These are phyloP conservation scores for Botrytis fragariae DNA, from an alignment of 2,329 filamentous ascomycete species.

Conservation along the genomic window DNA sequence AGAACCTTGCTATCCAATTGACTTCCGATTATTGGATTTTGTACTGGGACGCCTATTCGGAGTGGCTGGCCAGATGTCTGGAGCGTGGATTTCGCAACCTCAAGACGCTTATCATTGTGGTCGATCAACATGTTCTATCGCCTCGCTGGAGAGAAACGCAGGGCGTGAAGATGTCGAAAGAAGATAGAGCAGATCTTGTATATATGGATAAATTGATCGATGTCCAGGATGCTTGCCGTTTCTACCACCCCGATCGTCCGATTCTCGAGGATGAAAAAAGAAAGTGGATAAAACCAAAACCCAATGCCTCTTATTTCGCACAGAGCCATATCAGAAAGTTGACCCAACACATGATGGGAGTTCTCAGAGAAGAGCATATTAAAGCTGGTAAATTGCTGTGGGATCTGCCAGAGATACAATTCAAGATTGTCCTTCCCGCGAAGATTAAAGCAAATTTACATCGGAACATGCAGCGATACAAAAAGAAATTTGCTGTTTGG, in stretches of 20 bases:
- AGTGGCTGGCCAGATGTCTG: neutral
- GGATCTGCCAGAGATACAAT: neutral
- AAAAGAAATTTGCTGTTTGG: neutral
- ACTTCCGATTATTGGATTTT: neutral
- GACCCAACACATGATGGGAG: neutral
- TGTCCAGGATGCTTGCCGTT: neutral
- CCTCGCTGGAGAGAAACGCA: neutral
- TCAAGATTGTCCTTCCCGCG: neutral
- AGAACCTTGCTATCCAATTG: neutral
- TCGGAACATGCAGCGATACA: neutral
- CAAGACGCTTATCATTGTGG: neutral
- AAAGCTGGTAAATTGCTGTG: neutral
- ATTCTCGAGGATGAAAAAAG: neutral
- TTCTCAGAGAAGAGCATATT: neutral
- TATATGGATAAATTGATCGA: neutral
- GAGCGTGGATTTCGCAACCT: neutral
- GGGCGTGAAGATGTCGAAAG: neutral
- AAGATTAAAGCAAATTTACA: neutral
- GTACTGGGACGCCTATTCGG: neutral
- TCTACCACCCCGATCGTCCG: neutral
- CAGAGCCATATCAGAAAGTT: too few species aligned
- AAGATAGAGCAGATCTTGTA: neutral
- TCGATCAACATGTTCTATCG: neutral
- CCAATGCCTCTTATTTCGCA: too few species aligned
- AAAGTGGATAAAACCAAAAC: neutral